These are phyloP conservation scores for Suillus luteus DNA, from an alignment of 768 basidiomycete species.

Conservation along the genomic window DNA sequence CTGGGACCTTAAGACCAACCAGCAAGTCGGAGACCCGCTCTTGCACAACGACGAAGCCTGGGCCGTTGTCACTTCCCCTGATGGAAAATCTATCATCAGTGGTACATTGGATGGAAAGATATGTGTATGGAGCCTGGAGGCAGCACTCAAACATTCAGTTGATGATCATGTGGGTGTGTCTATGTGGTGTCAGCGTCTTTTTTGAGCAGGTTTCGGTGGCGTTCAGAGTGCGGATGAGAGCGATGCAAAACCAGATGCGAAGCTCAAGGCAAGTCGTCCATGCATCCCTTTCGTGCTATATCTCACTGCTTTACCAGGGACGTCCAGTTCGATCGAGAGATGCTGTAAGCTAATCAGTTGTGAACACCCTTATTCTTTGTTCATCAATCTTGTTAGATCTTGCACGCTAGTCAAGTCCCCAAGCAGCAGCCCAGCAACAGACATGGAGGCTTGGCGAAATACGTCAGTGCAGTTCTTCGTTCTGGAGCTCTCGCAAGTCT, in stretches of 20 bases:
- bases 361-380: not conserved
- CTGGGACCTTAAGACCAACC: slow-evolving; percentile 2
- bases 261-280: not conserved
- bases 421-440: too few species aligned
- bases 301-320: not conserved
- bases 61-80: slow-evolving; percentile 72
- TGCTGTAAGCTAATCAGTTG: not conserved
- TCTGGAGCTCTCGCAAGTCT: too few species aligned
- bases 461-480: too few species aligned
- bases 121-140: slow-evolving; percentile 77
- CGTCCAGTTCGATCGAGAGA: not conserved
- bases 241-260: not conserved
- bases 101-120: slow-evolving; percentile 77
- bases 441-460: too few species aligned
- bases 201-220: not conserved
- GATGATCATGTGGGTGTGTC: not conserved
- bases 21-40: slow-evolving; percentile 34
- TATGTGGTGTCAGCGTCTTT: not conserved
- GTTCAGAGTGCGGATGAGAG: not conserved
- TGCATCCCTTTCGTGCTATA: not conserved
- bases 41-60: slow-evolving; percentile 85
- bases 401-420: not conserved
- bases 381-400: not conserved
- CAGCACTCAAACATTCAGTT: not conserved
- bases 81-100: slow-evolving; percentile 78